Conservation (phyloP, 2,329 filamentous ascomycete species). For the Aspergillus chevalieri region DNA sequence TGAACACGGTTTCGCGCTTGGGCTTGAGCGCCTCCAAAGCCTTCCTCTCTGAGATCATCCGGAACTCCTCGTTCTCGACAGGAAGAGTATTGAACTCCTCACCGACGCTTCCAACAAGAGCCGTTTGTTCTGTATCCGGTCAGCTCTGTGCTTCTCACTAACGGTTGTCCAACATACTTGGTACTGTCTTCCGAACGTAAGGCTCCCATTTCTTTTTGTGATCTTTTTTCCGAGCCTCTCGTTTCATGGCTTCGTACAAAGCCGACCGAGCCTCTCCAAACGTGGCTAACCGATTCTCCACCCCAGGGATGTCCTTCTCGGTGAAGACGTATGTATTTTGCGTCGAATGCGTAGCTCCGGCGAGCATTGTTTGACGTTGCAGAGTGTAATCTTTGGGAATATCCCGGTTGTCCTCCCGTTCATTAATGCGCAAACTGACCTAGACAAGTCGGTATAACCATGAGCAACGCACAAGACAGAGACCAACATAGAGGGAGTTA, state of each 20-base stretch:
- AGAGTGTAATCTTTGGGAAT: constrained; percentile 88
- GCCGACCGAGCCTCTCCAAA: constrained; percentile 42
- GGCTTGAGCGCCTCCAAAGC: constrained; percentile 56
- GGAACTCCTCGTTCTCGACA: constrained; percentile 64
- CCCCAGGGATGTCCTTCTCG: constrained; percentile 84
- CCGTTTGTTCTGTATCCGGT: constrained; percentile 62
- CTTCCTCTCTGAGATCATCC: constrained; percentile 54
- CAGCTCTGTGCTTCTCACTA: neutral
- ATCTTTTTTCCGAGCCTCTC: constrained; percentile 40
- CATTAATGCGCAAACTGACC: constrained; percentile 64
- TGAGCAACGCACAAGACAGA: neutral
- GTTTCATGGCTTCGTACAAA: constrained; percentile 41
- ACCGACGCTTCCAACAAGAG: constrained; percentile 63
- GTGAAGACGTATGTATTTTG: constrained; percentile 88
- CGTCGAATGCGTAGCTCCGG: constrained; percentile 43
- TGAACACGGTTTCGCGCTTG: constrained; percentile 51
- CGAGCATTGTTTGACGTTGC: constrained; percentile 57
- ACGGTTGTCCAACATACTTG: constrained; percentile 51
- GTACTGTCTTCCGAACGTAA: constrained; percentile 56
- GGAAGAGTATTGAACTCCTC: constrained; percentile 73
- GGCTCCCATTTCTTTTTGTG: constrained; percentile 54
- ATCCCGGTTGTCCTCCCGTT: constrained; percentile 60
- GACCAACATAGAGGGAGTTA: neutral
- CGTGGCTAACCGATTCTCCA: constrained; percentile 44
- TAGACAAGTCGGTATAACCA: constrained; percentile 35